Base-by-base conservation (phyloP, 2,329 filamentous ascomycete species). In the Cryphonectria nitschkei region DNA sequence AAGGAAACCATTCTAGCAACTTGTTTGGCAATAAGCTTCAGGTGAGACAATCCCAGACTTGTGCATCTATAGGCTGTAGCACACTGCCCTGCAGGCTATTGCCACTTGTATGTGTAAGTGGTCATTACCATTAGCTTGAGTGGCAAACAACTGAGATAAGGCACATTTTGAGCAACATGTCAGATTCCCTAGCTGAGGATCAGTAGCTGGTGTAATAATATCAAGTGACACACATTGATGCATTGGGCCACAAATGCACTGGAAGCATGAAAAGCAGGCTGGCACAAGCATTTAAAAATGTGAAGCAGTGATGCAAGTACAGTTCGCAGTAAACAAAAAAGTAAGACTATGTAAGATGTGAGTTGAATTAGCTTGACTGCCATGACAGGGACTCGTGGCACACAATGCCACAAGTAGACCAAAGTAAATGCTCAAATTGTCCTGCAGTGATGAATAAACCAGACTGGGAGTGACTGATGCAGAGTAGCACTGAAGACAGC, bases 291-390 rank as follows among this genome's bases (percentile, higher is more conserved):
- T n/a, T 19, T 9, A n/a, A 34, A 61, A 61, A 19, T 39, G 19
- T 37, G 14, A 22, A 61, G 58, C 14, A 22, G 34, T 11, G 34
- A 61, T 61, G 58, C 58, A 61, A 61, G 16, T 61, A 61, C 58
- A 61, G 26, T 39, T 61, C 19, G 58, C 19, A 61, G 39, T 34
- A 39, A 39, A 61, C 19, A 61, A 39, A 9, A 34, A 34, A 2
- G 54, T 60, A 61, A 61, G 34, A 39, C 58, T 61, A 61, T 61
- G 34, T 61, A 37, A 29, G 11, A 58, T 61, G 58, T 39, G 58
- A 39, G 7, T 22, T 19, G 58, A 22, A 37, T 61, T 34, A 34
- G 14, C 34, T 61, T 37, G 58, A 61, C 58, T 61, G 32, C 22
- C 11, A 61, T 39, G 32, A 6, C 11, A 61, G 34, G 22, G 34